Base-by-base conservation (phyloP, 306 rosid genomes). In the Cicer pinnatifidum region DNA sequence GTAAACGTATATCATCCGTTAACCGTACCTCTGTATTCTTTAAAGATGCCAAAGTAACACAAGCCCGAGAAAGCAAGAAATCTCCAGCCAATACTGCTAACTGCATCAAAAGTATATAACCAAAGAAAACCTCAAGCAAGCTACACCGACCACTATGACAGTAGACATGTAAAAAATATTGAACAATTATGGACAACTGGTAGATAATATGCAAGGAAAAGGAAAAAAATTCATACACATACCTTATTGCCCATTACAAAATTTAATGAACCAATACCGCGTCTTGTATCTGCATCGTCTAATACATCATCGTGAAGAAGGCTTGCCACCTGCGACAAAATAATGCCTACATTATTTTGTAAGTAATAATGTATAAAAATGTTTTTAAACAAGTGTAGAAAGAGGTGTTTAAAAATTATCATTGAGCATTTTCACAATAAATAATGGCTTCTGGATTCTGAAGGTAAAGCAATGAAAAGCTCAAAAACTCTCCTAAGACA, bases 251-350 rank as follows among this genome's bases (percentile, higher is more conserved):
- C 99, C 97, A 94, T 91, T 67, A 89, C 81, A 69, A 73, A 77
- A 78, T 94, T 94, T 83, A 94, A 81, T 44, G 99, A 91, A 66
- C 92, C 79, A 81, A 91, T 79, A 67, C 97, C 99, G 56, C 99
- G 96, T 79, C 99, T 87, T 43, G 96, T 94, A 59, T 91, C 96
- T 45, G 99, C 99, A 74, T 94, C 99, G 80, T 94, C 99, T 87
- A 94, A 83, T 39, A 94, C 99, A 80, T 94, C 99, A 83, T 94
- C 99, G 12, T 94, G 99, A 78, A 94, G 91, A 82, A 94, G 99
- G 83, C 97, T 94, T 53, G 99, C 97, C 80, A 94, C 99, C 97
- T 94, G 78, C 12, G 48, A 67, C 51, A 76, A 79, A 13, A 35
- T 74, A 46, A 76, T 53, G 53, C 58, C 28, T 51, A 58, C 39